Evolutionary conservation across 352 stramenopile species (phyloP), one percentile per base, ranked within the genome.

Genomic region (Phytophthora constricta): DNA sequence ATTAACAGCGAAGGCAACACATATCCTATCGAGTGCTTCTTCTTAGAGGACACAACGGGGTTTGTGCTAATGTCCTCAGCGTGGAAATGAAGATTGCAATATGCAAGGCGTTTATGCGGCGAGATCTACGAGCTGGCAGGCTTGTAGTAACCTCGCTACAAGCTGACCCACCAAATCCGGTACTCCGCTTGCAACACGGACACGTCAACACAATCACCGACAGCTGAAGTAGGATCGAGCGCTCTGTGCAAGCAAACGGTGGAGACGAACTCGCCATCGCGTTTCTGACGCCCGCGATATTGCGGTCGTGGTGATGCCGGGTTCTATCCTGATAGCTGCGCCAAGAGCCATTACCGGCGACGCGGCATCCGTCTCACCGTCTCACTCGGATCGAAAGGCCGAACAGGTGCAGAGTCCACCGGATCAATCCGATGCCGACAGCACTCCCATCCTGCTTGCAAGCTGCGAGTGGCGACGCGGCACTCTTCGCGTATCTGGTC

Each of bases 241-340:
- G 31, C 54, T 3, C 19, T 23, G 42, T 37, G 54, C 27, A 62
- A 62, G 54, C 50, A 48, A 27, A 11, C 41, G 13, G 43, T 17
- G 10, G 10, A 19, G 2, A 10, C n/a, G 49, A 37, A 13, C 5
- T 58, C 28, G 34, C 1, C 31, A 58, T 23, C 43, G 43, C 33
- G 60, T 62, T 62, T 51, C 50, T 61, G n/a, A n/a, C n/a, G n/a
- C n/a, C n/a, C n/a, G n/a, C n/a, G n/a, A 25, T 45, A 52, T 63
- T 49, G 45, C 60, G 60, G 37, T 49, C 47, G 34, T 19, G 48
- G 53, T 66, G 39, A 58, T 65, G 58, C 47, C 58, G 54, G 23
- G n/a, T 19, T 46, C 43, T 20, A 14, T 25, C 27, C 26, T 39
- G 1, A 26, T 26, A n/a, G 14, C 20, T 20, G 28, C 14, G 27